These are phyloP conservation scores for Drechslerella stenobrocha DNA, from an alignment of 2,329 filamentous ascomycete species.

Conservation along the genomic window DNA sequence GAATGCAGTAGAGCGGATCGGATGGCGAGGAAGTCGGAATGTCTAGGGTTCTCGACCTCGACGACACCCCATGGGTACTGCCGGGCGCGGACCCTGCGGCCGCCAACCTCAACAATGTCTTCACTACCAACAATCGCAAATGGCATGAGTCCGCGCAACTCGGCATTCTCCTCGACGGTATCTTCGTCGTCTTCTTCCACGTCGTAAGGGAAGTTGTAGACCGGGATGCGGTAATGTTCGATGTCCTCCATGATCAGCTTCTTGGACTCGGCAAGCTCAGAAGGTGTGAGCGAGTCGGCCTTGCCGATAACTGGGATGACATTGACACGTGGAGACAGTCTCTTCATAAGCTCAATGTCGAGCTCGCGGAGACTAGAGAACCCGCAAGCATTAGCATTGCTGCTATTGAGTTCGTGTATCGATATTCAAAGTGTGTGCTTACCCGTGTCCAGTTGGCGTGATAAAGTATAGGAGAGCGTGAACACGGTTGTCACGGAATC, in stretches of 20 bases:
- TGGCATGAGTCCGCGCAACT: conserved; percentile 95
- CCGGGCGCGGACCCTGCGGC: conserved; percentile 85
- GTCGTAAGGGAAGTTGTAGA: conserved; percentile 99
- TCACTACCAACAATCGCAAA: conserved; percentile 99
- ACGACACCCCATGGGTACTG: conserved; percentile 99
- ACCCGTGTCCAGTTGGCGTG: conserved; percentile 95
- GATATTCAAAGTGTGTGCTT: conserved; percentile 50
- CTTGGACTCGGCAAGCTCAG: conserved; percentile 97
- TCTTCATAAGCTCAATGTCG: conserved; percentile 99
- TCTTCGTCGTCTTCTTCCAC: conserved; percentile 99
- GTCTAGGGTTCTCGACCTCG: conserved; percentile 97
- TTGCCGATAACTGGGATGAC: conserved; percentile 99
- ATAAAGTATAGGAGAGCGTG: conserved; percentile 99
- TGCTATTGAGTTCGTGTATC: neutral
- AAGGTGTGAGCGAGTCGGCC: conserved; percentile 93
- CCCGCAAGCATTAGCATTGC: neutral
- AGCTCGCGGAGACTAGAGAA: conserved; percentile 82
- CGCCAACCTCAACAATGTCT: conserved; percentile 90
- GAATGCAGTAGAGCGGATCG: conserved; percentile 95
- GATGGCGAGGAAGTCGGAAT: conserved; percentile 97
- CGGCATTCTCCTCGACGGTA: conserved; percentile 97
- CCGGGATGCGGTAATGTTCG: conserved; percentile 98
- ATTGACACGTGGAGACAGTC: conserved; percentile 94
- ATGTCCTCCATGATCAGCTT: conserved; percentile 99
- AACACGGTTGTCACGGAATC: conserved; percentile 98